Percentiles rank a stretch among this genome's conserved stretches.
phyloP scores from a whole-genome alignment of 495 filamentous ascomycete species.

The Astrocystis sublimbata region DNA sequence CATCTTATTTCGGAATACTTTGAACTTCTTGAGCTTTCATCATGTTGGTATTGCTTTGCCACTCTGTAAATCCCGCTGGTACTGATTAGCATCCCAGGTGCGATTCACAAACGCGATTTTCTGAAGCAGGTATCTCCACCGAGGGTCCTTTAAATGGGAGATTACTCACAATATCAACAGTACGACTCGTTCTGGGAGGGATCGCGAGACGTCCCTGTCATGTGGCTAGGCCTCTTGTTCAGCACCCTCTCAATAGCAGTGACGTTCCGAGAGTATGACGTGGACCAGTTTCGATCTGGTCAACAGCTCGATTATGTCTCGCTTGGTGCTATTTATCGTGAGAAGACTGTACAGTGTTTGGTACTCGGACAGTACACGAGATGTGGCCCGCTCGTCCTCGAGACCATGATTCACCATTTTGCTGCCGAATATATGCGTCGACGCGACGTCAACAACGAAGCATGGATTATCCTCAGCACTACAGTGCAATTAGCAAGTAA shows the following conservation, averaged over 20 bases:
- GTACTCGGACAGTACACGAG: conserved; percentile 45
- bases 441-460: conserved; percentile 37
- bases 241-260: conserved; percentile 26
- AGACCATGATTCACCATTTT: conserved; percentile 41
- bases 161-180: conserved; percentile 11
- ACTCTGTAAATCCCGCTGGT: not conserved
- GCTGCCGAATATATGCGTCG: conserved; percentile 38
- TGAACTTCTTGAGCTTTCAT: conserved; percentile 18
- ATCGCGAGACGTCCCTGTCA: conserved; percentile 20
- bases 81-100: conserved; percentile 1
- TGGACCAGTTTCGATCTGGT: conserved; percentile 22
- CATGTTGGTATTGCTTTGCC: conserved; percentile 7
- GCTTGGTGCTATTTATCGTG: conserved; percentile 30
- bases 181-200: conserved; percentile 37
- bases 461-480: conserved; percentile 42
- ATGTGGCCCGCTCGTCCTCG: conserved; percentile 40
- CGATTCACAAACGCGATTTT: conserved; percentile 15
- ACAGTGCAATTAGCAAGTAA: conserved; percentile 36
- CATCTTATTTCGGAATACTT: conserved; percentile 13
- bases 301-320: conserved; percentile 21
- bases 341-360: conserved; percentile 37
- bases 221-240: conserved; percentile 35
- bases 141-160: not conserved
- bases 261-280: conserved; percentile 14
- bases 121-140: conserved; percentile 6